A percentile compares a stretch with the other conserved stretches of the same genome.
Conservation (phyloP, 148 eudicot genomes). For the Selenicereus undatus region DNA sequence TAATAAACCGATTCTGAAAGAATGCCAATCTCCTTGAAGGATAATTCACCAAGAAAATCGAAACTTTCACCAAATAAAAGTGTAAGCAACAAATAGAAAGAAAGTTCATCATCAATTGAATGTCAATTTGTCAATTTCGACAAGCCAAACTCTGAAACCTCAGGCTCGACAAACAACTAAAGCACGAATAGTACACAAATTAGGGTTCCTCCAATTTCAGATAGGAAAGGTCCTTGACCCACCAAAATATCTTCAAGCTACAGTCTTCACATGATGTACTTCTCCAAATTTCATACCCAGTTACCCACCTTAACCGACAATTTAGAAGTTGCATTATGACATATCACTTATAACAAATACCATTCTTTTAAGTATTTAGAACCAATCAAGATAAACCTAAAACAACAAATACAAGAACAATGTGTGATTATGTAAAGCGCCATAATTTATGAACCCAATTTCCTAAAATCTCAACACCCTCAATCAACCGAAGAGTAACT, state of each 20-base stretch:
- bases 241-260: not conserved
- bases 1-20: not conserved
- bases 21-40: not conserved
- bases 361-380: no score
- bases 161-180: not conserved
- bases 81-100: not conserved
- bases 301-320: not conserved
- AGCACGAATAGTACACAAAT: not conserved
- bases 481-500: not conserved
- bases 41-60: not conserved
- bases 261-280: not conserved
- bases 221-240: not conserved
- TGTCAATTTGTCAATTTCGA: not conserved
- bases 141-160: not conserved
- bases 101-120: not conserved
- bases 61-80: not conserved
- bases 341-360: not conserved
- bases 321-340: not conserved
- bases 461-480: not conserved
- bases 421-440: not conserved
- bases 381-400: not conserved
- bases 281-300: not conserved
- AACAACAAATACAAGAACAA: not conserved
- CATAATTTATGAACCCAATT: not conserved
- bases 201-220: not conserved